phyloP scores from a whole-genome alignment of 371 early-diverging fungal species.

The Rhizopus sp. region DNA sequence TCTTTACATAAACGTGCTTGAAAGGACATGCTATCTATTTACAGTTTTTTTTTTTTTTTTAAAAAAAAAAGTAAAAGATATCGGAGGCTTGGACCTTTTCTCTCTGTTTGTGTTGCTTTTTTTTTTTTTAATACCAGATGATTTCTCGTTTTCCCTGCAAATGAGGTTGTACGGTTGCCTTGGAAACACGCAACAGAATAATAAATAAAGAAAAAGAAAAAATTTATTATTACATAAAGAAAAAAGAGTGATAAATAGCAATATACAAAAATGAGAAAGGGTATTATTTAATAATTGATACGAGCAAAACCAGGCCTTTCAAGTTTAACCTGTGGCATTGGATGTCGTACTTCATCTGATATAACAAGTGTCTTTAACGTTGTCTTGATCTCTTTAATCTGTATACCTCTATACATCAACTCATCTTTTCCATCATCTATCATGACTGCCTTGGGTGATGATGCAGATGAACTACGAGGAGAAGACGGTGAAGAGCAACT shows the following conservation, averaged over 20 bases:
- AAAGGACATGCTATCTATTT: constrained; percentile 30
- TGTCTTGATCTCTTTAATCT: constrained; percentile 54
- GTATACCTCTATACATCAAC: constrained; percentile 48
- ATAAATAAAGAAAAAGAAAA: neutral
- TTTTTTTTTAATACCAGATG: too few species aligned
- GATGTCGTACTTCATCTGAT: constrained; percentile 39
- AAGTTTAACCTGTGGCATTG: constrained; percentile 44
- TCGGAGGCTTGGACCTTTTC: constrained; percentile 14
- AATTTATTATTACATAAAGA: neutral
- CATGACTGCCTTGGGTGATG: neutral
- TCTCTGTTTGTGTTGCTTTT: neutral
- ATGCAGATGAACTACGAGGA: constrained; percentile 12
- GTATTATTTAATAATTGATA: constrained; percentile 34
- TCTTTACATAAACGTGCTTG: constrained; percentile 49
- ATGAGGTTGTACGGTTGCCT: neutral
- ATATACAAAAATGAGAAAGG: neutral
- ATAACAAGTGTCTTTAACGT: constrained; percentile 52
- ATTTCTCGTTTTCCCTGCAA: neutral
- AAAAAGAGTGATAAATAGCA: neutral
- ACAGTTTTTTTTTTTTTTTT: too few species aligned
- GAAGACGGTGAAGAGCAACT: constrained; percentile 10
- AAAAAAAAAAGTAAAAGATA: constrained; percentile 7
- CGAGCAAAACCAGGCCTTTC: constrained; percentile 52
- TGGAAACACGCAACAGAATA: neutral
- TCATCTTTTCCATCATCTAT: constrained; percentile 46